A percentile compares a stretch with the other conserved stretches of the same genome.
Evolutionary conservation across 495 filamentous ascomycete genomes (phyloP).

Genomic region (Bathelium albidoporum): DNA sequence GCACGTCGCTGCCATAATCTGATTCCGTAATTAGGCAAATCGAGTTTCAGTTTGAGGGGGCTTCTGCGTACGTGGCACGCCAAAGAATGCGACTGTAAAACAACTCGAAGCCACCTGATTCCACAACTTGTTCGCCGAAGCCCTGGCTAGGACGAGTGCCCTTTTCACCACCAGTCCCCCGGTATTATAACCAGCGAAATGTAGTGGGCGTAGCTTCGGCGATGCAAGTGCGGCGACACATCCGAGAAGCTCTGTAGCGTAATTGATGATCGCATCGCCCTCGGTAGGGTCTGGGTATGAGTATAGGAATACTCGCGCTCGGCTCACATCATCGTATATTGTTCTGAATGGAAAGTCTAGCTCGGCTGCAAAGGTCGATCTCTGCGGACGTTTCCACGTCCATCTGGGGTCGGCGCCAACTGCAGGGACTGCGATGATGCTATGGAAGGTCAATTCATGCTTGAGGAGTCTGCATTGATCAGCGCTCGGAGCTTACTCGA

Average conservation of each 20-base stretch:
- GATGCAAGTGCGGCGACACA: not conserved
- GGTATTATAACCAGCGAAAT: not conserved
- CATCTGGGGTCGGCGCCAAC: not conserved
- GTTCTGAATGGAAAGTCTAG: not conserved
- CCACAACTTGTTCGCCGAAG: not conserved
- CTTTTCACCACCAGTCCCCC: not conserved
- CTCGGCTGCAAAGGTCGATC: not conserved
- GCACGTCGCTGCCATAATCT: slow-evolving; percentile 2
- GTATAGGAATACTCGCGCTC: not conserved
- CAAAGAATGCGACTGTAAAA: not conserved
- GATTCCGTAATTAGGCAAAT: not conserved
- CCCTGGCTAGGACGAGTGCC: not conserved
- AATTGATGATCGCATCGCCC: not conserved
- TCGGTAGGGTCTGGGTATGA: not conserved
- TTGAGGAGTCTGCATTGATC: not conserved
- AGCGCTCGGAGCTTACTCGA: not conserved
- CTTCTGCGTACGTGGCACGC: not conserved
- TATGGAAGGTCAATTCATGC: not conserved
- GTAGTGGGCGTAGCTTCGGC: not conserved
- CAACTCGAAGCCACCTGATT: not conserved
- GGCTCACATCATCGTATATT: not conserved
- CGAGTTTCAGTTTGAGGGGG: not conserved
- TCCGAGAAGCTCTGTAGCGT: not conserved
- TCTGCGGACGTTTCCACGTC: not conserved
- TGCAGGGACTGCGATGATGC: slow-evolving; percentile 2